phyloP scores from a whole-genome alignment of 208 protist species.

The Balamuthia mandrillaris region DNA sequence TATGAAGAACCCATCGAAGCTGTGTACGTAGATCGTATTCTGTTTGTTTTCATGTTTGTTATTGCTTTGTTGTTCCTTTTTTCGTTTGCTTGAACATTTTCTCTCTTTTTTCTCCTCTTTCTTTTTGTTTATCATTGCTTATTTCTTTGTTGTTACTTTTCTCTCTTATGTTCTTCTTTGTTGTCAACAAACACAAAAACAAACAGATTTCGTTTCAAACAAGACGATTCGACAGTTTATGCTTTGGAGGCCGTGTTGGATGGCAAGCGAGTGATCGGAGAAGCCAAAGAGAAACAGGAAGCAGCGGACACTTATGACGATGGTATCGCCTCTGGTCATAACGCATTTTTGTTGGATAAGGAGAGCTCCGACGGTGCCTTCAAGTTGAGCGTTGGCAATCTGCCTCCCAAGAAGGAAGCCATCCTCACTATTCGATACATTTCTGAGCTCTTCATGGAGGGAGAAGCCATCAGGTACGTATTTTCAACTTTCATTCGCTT shows the following conservation, averaged over 20 bases:
- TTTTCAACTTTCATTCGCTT: too few species aligned
- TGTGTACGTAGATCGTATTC: too few species aligned
- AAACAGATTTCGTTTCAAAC: constrained; percentile 1
- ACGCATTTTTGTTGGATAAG: constrained; percentile 32
- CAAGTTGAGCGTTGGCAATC: constrained; percentile 44
- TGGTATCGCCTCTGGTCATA: not conserved
- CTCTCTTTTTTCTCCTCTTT: too few species aligned
- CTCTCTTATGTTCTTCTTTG: too few species aligned
- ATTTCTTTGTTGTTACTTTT: too few species aligned
- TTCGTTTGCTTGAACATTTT: too few species aligned
- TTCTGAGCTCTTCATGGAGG: constrained; percentile 39
- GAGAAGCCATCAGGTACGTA: too few species aligned
- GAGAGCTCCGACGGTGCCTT: constrained; percentile 1
- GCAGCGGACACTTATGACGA: constrained; percentile 1
- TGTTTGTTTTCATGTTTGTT: too few species aligned
- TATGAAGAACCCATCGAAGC: not conserved
- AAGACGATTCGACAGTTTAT: not conserved
- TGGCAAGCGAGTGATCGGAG: not conserved
- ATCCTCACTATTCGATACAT: constrained; percentile 50
- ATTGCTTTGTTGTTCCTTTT: too few species aligned
- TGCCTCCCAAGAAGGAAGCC: constrained; percentile 13
- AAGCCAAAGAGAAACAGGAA: constrained; percentile 20
- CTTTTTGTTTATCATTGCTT: too few species aligned
- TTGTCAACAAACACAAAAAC: too few species aligned
- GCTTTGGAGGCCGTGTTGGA: constrained; percentile 22